These are phyloP conservation scores for Geotrichum reessii DNA, from an alignment of 1,139 yeast species.

Conservation along the genomic window DNA sequence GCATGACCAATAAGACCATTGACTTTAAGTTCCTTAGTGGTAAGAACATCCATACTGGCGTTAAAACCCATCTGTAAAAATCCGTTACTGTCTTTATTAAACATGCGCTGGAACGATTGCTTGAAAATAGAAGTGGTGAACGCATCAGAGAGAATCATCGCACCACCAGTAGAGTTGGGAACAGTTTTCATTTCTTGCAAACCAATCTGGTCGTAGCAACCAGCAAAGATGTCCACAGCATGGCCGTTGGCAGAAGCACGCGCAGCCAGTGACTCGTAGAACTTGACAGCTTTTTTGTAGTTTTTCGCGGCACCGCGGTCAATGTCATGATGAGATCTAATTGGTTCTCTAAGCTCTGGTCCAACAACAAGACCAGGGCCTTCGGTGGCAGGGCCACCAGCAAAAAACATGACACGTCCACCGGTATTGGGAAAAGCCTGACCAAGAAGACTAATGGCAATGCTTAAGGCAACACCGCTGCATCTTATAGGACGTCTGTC, in stretches of 20 bases:
- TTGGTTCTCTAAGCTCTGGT: constrained; percentile 86
- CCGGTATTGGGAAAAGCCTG: constrained; percentile 83
- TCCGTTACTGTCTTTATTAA: constrained; percentile 77
- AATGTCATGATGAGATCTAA: constrained; percentile 94
- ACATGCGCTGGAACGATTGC: constrained; percentile 79
- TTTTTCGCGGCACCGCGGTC: constrained; percentile 87
- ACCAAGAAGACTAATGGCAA: constrained; percentile 78
- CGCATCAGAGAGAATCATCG: constrained; percentile 79
- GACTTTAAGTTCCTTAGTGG: constrained; percentile 77
- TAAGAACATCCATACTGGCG: constrained; percentile 65
- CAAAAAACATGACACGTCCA: constrained; percentile 82
- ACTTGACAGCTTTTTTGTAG: constrained; percentile 78
- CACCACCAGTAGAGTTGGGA: constrained; percentile 84
- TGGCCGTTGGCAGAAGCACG: constrained; percentile 70
- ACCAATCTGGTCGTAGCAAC: constrained; percentile 95
- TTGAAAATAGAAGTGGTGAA: constrained; percentile 91
- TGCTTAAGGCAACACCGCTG: constrained; percentile 86
- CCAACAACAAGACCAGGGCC: constrained; percentile 97
- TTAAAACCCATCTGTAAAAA: constrained; percentile 71
- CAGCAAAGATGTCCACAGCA: constrained; percentile 84
- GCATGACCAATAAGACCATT: constrained; percentile 92
- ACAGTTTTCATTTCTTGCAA: constrained; percentile 86
- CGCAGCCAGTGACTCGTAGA: constrained; percentile 67
- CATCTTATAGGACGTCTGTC: constrained; percentile 88
- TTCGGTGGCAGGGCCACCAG: constrained; percentile 94